Percentiles rank a stretch among this genome's conserved stretches.
Conservation (phyloP, 768 basidiomycete genomes). For the Boletus huronensis region DNA sequence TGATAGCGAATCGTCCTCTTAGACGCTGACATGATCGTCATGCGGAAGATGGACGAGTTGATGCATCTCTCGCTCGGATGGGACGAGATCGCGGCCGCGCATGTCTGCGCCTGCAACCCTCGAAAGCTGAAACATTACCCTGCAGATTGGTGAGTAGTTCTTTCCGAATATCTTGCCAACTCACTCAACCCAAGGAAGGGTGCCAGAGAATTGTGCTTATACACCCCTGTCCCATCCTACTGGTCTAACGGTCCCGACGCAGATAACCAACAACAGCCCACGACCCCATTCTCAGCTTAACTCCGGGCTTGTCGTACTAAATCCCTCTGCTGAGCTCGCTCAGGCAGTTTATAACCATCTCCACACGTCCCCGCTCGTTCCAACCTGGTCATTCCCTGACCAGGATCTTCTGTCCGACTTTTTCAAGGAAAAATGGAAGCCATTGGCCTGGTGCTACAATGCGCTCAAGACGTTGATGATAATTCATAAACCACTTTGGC, state of each 20-base stretch:
- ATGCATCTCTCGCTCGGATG: constrained; percentile 48
- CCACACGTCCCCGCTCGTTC: constrained; percentile 46
- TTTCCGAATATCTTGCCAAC: background rate
- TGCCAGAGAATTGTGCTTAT: constrained; percentile 88
- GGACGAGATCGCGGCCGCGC: constrained; percentile 82
- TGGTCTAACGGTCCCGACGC: constrained; percentile 44
- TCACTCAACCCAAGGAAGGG: constrained; percentile 46
- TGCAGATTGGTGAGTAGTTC: constrained; percentile 62
- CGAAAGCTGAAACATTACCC: constrained; percentile 83
- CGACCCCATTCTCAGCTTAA: constrained; percentile 84
- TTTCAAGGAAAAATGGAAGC: constrained; percentile 76
- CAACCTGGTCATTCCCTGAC: constrained; percentile 75
- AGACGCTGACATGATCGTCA: constrained; percentile 86
- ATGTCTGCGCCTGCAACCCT: constrained; percentile 95
- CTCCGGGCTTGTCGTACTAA: constrained; percentile 83
- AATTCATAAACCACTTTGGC: constrained; percentile 75
- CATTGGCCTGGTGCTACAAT: constrained; percentile 86
- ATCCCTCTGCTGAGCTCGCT: constrained; percentile 61
- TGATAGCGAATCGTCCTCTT: constrained; percentile 71
- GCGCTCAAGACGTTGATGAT: constrained; percentile 82
- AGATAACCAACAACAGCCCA: constrained; percentile 45
- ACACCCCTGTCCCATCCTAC: constrained; percentile 48
- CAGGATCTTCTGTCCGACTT: constrained; percentile 85
- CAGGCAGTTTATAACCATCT: constrained; percentile 46
- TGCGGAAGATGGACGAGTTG: constrained; percentile 80